Evolutionary conservation across 2,329 filamentous ascomycete species (phyloP).

Genomic region (Alternaria dauci): DNA sequence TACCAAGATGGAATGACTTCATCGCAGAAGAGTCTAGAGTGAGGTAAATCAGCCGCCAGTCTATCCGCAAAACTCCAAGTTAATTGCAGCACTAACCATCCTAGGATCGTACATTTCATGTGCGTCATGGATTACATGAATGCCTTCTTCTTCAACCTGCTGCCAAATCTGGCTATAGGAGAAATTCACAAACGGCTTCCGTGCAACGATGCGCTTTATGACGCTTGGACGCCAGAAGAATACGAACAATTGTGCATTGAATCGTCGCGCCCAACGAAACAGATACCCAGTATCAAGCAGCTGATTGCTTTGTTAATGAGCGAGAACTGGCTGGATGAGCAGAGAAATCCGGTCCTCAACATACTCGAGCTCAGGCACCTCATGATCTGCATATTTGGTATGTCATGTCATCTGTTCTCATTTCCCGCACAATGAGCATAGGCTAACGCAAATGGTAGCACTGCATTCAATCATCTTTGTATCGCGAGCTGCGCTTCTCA

Average conservation of each 20-base stretch:
- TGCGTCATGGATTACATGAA: constrained; percentile 9
- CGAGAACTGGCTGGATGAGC: constrained; percentile 4
- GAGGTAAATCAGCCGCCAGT: not conserved
- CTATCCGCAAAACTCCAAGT: not conserved
- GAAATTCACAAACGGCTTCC: constrained; percentile 20
- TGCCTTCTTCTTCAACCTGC: constrained; percentile 23
- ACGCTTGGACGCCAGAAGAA: constrained; percentile 13
- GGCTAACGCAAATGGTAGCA: not conserved
- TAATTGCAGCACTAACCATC: not conserved
- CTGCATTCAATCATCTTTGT: constrained; percentile 5
- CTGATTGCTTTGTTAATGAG: constrained; percentile 1
- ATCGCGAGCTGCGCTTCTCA: not conserved
- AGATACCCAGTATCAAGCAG: constrained; percentile 6
- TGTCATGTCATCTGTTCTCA: not conserved
- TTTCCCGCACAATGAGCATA: rapidly evolving
- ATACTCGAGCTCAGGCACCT: constrained; percentile 8
- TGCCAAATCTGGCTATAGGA: constrained; percentile 14
- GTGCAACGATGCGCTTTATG: constrained; percentile 20
- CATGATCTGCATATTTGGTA: constrained; percentile 21
- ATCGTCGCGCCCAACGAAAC: not conserved
- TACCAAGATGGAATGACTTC: constrained; percentile 14
- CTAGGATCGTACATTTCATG: not conserved
- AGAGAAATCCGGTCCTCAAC: not conserved
- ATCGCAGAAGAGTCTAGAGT: constrained; percentile 20
- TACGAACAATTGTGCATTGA: not conserved